Evolutionary conservation across 768 basidiomycete genomes (phyloP).

Genomic region (Arthromyces matolae): DNA sequence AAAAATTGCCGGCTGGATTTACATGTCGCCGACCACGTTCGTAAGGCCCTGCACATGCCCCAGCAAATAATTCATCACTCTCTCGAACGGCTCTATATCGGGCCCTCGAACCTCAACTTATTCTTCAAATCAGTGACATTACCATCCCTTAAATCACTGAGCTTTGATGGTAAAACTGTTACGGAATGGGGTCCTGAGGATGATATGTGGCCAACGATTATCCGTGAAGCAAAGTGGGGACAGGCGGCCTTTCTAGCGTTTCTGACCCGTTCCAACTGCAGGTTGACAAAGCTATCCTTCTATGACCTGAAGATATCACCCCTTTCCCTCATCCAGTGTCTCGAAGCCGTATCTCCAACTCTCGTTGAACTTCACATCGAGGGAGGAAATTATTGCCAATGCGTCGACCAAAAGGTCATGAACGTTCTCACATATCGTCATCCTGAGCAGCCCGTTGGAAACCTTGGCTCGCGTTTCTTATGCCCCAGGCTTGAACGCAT

Average conservation of each 20-base stretch:
- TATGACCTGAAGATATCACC: too few species aligned
- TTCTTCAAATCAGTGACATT: slow-evolving; percentile 8
- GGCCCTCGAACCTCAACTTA: slow-evolving; percentile 3
- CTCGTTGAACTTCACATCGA: too few species aligned
- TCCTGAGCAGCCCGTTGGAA: too few species aligned
- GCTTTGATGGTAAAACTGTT: slow-evolving; percentile 1
- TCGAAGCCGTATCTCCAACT: too few species aligned
- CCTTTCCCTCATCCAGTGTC: too few species aligned
- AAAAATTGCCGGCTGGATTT: background rate
- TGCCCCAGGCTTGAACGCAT: too few species aligned
- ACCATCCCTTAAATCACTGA: slow-evolving; percentile 5
- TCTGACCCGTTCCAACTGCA: too few species aligned
- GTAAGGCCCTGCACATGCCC: background rate
- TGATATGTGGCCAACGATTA: background rate
- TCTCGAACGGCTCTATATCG: slow-evolving; percentile 1
- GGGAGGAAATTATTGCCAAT: too few species aligned
- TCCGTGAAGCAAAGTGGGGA: background rate
- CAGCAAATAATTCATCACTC: background rate
- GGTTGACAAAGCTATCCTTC: too few species aligned
- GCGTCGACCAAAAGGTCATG: too few species aligned
- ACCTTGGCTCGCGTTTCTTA: too few species aligned
- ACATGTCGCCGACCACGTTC: background rate
- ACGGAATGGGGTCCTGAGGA: background rate
- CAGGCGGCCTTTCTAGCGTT: slow-evolving; percentile 1
- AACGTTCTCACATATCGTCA: too few species aligned